Evolutionary conservation across 192 early-diverging fungal species (phyloP), one percentile per base, ranked within the genome.

Genomic region (Obelidium mucronatum): DNA sequence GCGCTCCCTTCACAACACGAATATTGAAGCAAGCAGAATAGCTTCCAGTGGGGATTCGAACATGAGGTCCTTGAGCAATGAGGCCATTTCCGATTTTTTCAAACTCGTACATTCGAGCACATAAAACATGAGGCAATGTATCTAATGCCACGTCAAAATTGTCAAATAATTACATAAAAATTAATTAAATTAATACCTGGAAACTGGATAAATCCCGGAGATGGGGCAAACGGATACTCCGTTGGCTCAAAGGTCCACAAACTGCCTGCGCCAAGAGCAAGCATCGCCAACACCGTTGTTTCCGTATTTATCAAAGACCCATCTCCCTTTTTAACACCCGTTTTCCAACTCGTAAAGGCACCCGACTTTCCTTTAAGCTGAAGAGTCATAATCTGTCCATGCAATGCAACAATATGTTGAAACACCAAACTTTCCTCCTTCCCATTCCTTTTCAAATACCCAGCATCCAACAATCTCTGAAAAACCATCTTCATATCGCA

Each of bases 211-310:
- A 42, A 68, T 51, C 67, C 67, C 13, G n/a, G 28, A 17, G 13
- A 68, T 13, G 67, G 67, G 24, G 31, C 30, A 37, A 68, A 51
- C 22, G 67, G 67, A 17, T 52, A 42, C 51, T 68, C 67, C 4
- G 31, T 6, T 5, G 31, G 42, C 40, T 68, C 67, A 68, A 68
- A 68, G n/a, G 6, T 68, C 67, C 67, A 68, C 40, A 68, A 40
- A n/a, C 24, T 5, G 22, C 67, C 67, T 5, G 67, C 67, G 24
- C 67, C 48, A 24, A 68, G 48, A 22, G 67, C 67, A 15, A 68
- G 44, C 67, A 68, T 68, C 5, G 67, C 67, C 5, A 68, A 31
- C 13, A 31, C 31, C 24, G 67, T 68, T 5, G 67, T 68, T 68
- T 68, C 67, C 4, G 67, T 68, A 44, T 68, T 68, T 5, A 68